These are phyloP conservation scores for Solanum paucissectum DNA, from an alignment of 257 asterid genomes.

Conservation along the genomic window DNA sequence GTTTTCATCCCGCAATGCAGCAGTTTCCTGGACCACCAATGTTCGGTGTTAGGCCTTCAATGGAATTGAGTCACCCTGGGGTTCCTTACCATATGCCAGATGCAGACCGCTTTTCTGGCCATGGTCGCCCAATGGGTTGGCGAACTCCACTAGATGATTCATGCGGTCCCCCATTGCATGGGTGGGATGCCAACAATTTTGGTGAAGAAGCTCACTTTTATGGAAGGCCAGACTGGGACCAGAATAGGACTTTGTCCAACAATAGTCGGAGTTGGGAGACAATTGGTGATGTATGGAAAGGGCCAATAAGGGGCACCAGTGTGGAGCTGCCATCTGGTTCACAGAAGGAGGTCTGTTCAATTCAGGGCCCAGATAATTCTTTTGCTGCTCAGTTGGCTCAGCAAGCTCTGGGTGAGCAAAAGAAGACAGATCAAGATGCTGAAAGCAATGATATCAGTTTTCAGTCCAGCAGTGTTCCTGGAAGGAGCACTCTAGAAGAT, in stretches of 20 bases:
- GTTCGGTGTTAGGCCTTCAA: conserved; percentile 72
- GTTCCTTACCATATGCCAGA: conserved; percentile 66
- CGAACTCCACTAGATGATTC: conserved; percentile 55
- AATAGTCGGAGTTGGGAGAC: conserved; percentile 45
- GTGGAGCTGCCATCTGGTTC: conserved; percentile 38
- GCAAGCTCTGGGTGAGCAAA: conserved; percentile 34
- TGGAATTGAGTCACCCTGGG: conserved; percentile 69
- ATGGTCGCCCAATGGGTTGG: conserved; percentile 86
- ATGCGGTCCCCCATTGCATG: conserved; percentile 49
- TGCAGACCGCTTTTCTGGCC: conserved; percentile 68
- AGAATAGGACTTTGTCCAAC: conserved; percentile 2
- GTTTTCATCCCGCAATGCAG: conserved; percentile 76
- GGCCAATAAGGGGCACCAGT: conserved; percentile 43
- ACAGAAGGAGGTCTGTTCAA: conserved; percentile 46
- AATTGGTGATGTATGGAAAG: conserved; percentile 58
- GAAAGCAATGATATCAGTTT: conserved; percentile 31
- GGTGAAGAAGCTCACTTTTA: conserved; percentile 72
- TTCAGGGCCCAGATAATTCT: conserved; percentile 38
- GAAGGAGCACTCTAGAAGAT: conserved; percentile 32
- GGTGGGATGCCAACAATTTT: conserved; percentile 71
- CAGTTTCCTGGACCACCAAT: conserved; percentile 69
- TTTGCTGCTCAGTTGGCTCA: conserved; percentile 32
- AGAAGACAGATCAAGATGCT: conserved; percentile 30
- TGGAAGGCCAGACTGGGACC: conserved; percentile 89
- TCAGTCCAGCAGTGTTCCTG: conserved; percentile 22